These are phyloP conservation scores for Tricholoma furcatifolium DNA, from an alignment of 768 basidiomycete genomes.

Conservation along the genomic window DNA sequence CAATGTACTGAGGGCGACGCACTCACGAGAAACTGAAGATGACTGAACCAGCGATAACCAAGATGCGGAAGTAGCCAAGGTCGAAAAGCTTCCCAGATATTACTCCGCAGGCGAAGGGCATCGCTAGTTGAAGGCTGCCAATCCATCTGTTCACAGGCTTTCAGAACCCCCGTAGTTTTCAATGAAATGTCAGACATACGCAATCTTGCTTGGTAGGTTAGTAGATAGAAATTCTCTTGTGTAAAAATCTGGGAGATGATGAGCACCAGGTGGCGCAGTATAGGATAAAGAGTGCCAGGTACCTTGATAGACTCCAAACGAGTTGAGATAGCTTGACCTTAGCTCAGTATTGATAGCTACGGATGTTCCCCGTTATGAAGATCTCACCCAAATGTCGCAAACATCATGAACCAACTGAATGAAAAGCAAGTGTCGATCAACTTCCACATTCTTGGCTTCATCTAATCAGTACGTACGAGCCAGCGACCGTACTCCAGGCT, in stretches of 20 bases:
- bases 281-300: not conserved
- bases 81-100: conserved; percentile 21
- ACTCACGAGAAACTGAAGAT: conserved; percentile 19
- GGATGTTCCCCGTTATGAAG: not conserved
- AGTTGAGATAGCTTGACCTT: conserved; percentile 10
- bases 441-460: not conserved
- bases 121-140: conserved; percentile 21
- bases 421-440: not conserved
- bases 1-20: not conserved
- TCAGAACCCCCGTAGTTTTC: not conserved
- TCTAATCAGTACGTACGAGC: conserved; percentile 8
- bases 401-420: conserved; percentile 16
- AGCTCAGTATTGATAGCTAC: not conserved
- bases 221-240: conserved; percentile 7
- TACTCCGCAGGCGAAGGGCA: conserved; percentile 18
- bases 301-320: conserved; percentile 18
- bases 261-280: not conserved
- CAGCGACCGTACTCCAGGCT: conserved; percentile 13
- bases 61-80: conserved; percentile 13
- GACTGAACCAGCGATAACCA: conserved; percentile 13
- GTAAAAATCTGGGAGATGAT: conserved; percentile 8
- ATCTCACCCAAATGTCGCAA: conserved; percentile 14
- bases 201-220: conserved; percentile 12
- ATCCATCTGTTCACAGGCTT: conserved; percentile 16
- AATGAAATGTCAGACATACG: not conserved